Percentiles rank a stretch among this genome's conserved stretches.
Evolutionary conservation across 257 asterid genomes (phyloP).

Genomic region (Osmanthus fragrans): DNA sequence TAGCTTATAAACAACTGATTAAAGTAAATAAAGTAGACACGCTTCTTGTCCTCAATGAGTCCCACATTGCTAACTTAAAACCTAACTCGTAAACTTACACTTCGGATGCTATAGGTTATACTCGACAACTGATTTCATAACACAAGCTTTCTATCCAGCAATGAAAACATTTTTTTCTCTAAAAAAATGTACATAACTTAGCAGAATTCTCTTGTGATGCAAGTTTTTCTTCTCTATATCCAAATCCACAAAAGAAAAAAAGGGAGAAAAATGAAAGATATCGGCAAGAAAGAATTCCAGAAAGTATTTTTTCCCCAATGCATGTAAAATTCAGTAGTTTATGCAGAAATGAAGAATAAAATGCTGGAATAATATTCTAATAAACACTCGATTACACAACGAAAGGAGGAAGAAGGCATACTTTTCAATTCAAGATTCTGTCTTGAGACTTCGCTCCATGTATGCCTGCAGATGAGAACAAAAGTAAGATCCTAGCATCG

Average conservation of each 20-base stretch:
- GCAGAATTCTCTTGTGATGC: neutral
- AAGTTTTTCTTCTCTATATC: neutral
- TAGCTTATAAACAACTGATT: no score
- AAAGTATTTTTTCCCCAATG: conserved; percentile 10
- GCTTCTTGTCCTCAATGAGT: no score
- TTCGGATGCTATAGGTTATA: neutral
- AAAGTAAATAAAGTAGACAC: no score
- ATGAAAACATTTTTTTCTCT: neutral
- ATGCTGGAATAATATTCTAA: conserved; percentile 8
- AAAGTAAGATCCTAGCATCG: conserved; percentile 19
- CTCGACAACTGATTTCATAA: neutral
- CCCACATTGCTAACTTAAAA: no score
- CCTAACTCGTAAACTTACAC: no score
- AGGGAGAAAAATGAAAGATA: conserved; percentile 5
- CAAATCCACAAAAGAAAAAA: neutral
- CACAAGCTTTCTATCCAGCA: neutral
- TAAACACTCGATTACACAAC: conserved; percentile 19
- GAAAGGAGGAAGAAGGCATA: conserved; percentile 8
- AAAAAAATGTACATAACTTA: neutral
- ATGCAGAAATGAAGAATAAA: conserved; percentile 11
- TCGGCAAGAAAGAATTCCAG: conserved; percentile 16
- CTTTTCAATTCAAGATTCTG: conserved; percentile 41
- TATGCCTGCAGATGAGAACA: conserved; percentile 62
- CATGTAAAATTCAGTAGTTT: conserved; percentile 6
- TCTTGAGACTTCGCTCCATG: conserved; percentile 60